These are phyloP conservation scores for Musa itinerans DNA, from an alignment of 176 grass and related monocot genomes.

Conservation along the genomic window DNA sequence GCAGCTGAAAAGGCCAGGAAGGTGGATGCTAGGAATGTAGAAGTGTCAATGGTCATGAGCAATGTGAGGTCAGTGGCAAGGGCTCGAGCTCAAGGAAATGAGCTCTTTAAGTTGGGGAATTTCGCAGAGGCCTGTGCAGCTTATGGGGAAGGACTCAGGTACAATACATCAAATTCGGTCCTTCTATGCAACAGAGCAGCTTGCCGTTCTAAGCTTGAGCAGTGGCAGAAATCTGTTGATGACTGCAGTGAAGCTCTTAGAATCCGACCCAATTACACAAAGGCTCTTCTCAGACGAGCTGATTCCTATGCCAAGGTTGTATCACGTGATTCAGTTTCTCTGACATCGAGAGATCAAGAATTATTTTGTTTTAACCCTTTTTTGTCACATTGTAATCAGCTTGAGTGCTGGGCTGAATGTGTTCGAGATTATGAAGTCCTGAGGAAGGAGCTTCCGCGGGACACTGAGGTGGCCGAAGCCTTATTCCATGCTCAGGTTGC, in stretches of 20 bases:
- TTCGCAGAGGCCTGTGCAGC: conserved; percentile 81
- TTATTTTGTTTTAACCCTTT: not conserved
- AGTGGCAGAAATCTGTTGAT: conserved; percentile 72
- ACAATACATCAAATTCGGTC: conserved; percentile 69
- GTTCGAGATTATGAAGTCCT: conserved; percentile 67
- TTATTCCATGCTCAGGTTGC: conserved; percentile 52
- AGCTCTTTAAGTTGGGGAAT: conserved; percentile 73
- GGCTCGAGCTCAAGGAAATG: conserved; percentile 75
- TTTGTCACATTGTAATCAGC: conserved; percentile 23
- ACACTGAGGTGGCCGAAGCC: conserved; percentile 37
- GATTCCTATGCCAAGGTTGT: conserved; percentile 72
- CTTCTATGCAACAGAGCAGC: conserved; percentile 91
- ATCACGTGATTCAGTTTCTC: not conserved
- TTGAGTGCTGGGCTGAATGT: conserved; percentile 65
- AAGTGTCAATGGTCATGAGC: conserved; percentile 50
- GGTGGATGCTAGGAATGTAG: conserved; percentile 51
- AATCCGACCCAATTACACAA: conserved; percentile 82
- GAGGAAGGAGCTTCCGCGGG: conserved; percentile 40
- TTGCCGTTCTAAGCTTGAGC: conserved; percentile 73
- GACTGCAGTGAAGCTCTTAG: conserved; percentile 84
- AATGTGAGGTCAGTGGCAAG: conserved; percentile 69
- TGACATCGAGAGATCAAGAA: not conserved
- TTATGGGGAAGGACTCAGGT: conserved; percentile 89
- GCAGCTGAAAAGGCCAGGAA: conserved; percentile 70
- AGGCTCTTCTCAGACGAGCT: conserved; percentile 90